Evolutionary conservation across 306 rosid species (phyloP).

Genomic region (Amphicarpaea edgeworthii): DNA sequence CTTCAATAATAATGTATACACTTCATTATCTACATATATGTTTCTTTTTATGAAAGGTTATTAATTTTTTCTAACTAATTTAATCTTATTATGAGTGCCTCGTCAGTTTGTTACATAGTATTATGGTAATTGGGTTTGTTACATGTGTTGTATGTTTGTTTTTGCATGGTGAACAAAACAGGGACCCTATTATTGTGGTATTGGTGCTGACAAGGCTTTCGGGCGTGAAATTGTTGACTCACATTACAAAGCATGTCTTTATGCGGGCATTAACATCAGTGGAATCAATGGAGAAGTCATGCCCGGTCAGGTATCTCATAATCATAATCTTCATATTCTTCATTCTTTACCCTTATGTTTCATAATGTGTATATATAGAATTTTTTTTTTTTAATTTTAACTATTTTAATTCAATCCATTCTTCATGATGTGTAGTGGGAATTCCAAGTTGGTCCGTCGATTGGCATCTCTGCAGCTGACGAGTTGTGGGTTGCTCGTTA

Average conservation of each 20-base stretch:
- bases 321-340: not conserved
- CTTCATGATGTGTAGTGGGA: constrained; percentile 69
- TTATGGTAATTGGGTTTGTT: not conserved
- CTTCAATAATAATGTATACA: too few relatives aligned
- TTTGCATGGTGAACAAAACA: constrained; percentile 43
- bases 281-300: constrained; percentile 95
- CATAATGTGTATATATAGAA: too few relatives aligned
- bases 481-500: constrained; percentile 91
- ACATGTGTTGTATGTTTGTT: not conserved
- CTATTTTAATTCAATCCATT: not conserved
- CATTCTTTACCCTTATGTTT: not conserved
- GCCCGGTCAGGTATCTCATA: constrained; percentile 79
- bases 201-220: constrained; percentile 85
- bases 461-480: constrained; percentile 87
- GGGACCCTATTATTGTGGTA: constrained; percentile 94
- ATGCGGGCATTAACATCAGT: constrained; percentile 87
- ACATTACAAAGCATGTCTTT: constrained; percentile 90
- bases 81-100: not conserved
- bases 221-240: constrained; percentile 89
- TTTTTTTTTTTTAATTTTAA: not conserved
- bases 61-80: not conserved
- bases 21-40: too few relatives aligned
- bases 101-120: not conserved
- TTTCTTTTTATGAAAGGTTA: not conserved
- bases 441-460: constrained; percentile 93